phyloP scores from a whole-genome alignment of 2,329 filamentous ascomycete genomes.

The Helotiales sp. region DNA sequence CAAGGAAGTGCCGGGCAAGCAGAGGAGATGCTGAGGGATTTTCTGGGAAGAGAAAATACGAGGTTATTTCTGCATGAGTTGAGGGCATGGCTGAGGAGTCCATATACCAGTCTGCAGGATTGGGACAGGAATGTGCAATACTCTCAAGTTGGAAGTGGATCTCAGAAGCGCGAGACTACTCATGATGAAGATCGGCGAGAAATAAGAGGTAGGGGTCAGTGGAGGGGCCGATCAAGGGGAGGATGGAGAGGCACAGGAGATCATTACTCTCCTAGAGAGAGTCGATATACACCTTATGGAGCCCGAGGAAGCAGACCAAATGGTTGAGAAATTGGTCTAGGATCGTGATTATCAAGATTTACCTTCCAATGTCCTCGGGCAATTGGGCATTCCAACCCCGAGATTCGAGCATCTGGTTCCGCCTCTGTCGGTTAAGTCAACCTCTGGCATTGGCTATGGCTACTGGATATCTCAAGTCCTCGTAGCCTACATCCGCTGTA shows the following conservation, averaged over 20 bases:
- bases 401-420: no score
- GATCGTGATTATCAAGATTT: no score
- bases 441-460: no score
- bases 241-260: not conserved
- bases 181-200: not conserved
- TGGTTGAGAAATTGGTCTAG: not conserved
- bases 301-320: not conserved
- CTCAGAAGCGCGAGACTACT: not conserved
- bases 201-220: not conserved
- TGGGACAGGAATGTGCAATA: conserved; percentile 63
- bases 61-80: conserved; percentile 83
- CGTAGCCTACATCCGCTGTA: no score
- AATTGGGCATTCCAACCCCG: no score
- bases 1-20: conserved; percentile 77
- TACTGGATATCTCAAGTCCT: no score
- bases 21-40: conserved; percentile 76
- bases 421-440: no score
- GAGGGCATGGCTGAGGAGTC: conserved; percentile 78
- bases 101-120: conserved; percentile 66
- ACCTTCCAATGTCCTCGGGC: no score
- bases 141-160: conserved; percentile 9
- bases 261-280: not conserved
- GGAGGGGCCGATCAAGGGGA: not conserved
- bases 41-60: conserved; percentile 72
- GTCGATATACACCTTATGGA: not conserved